Evolutionary conservation across 2,329 filamentous ascomycete genomes (phyloP).

Genomic region (Fonsecaea nubica): DNA sequence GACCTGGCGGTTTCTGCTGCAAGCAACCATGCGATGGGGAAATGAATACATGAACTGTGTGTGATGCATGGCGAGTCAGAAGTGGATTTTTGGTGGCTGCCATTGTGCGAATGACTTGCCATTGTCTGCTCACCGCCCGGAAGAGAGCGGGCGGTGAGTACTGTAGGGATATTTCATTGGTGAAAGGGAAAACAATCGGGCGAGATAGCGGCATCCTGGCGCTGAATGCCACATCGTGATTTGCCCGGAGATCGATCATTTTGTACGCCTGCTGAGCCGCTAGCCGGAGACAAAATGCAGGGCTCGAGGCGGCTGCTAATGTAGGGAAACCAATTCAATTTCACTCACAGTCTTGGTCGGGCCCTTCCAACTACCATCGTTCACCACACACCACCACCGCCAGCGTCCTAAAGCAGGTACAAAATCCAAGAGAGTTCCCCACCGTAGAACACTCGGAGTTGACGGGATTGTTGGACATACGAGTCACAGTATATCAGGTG

Average conservation of each 20-base stretch:
- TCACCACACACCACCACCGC: not conserved
- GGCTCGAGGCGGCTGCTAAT: not conserved
- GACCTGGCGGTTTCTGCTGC: slow-evolving; percentile 1
- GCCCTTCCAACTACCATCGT: not conserved
- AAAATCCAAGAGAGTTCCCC: not conserved
- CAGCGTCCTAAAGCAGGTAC: not conserved
- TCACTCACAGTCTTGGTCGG: not conserved
- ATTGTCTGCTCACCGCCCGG: slow-evolving; percentile 14
- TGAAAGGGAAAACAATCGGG: not conserved
- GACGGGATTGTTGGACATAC: not conserved
- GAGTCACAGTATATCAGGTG: not conserved
- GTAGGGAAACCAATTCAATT: not conserved
- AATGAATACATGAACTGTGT: not conserved
- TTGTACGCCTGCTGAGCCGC: not conserved
- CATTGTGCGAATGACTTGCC: not conserved
- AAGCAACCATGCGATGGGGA: not conserved
- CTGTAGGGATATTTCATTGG: not conserved
- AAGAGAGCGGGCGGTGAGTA: not conserved
- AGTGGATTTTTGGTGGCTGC: not conserved
- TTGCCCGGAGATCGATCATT: slow-evolving; percentile 14
- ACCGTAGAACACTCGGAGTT: not conserved
- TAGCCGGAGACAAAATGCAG: not conserved
- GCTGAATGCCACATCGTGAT: slow-evolving; percentile 11
- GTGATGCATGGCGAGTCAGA: not conserved
- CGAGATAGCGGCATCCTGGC: not conserved